Conservation (phyloP, 441 rosid species). For the Hypseocharis bilobata region DNA sequence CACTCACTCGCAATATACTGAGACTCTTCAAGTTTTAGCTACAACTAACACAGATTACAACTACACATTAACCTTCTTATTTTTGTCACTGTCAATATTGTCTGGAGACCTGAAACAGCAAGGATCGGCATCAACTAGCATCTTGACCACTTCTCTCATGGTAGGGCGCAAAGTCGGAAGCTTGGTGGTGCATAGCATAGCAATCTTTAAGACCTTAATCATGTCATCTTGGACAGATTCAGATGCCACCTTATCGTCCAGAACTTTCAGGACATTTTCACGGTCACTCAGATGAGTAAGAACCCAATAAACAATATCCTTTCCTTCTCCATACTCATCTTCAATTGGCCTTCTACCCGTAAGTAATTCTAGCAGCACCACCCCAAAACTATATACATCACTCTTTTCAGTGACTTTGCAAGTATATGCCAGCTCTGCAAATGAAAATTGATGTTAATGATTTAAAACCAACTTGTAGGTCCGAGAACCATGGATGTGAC, state of each 20-base stretch:
- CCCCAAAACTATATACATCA: slow-evolving; percentile 77
- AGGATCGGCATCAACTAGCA: slow-evolving; percentile 66
- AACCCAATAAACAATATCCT: slow-evolving; percentile 63
- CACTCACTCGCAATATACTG: too few relatives aligned
- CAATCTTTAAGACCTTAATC: slow-evolving; percentile 62
- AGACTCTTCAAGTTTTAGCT: too few relatives aligned
- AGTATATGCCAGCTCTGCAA: slow-evolving; percentile 70
- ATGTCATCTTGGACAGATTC: slow-evolving; percentile 40
- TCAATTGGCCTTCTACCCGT: slow-evolving; percentile 55
- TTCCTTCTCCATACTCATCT: slow-evolving; percentile 64
- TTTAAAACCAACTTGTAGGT: too few relatives aligned
- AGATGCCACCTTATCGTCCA: slow-evolving; percentile 38
- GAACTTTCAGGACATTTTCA: slow-evolving; percentile 38
- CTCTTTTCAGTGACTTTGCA: slow-evolving; percentile 55
- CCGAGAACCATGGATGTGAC: too few relatives aligned
- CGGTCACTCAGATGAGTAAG: slow-evolving; percentile 43
- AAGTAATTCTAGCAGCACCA: slow-evolving; percentile 61
- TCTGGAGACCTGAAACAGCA: slow-evolving; percentile 29
- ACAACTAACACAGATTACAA: neutral
- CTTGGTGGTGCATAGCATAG: slow-evolving; percentile 62
- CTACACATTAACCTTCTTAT: slow-evolving; percentile 18
- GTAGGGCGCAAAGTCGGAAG: slow-evolving; percentile 69
- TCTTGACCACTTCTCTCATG: slow-evolving; percentile 72
- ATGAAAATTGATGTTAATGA: too few relatives aligned
- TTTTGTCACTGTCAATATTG: slow-evolving; percentile 15